phyloP scores from a whole-genome alignment of 129 eudicot species.

The Smallanthus sonchifolius region DNA sequence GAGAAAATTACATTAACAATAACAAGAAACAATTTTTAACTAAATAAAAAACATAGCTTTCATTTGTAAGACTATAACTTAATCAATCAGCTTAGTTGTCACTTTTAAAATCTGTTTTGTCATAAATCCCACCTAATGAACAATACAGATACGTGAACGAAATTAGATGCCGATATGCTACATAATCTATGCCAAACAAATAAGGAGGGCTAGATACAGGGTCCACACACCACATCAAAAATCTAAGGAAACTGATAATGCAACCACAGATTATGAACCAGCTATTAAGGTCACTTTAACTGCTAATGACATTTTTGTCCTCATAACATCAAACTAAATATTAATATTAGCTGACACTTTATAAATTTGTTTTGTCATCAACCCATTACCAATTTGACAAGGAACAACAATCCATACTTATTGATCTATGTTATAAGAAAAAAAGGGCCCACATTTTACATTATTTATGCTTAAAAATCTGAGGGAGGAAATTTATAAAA shows the following conservation, averaged over 20 bases:
- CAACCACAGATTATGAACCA: conserved; percentile 16
- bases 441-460: conserved; percentile 24
- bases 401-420: conserved; percentile 22
- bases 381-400: conserved; percentile 11
- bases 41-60: conserved; percentile 13
- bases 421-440: conserved; percentile 7
- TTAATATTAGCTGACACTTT: conserved; percentile 20
- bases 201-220: conserved; percentile 8
- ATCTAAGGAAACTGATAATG: conserved; percentile 4
- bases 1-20: not conserved
- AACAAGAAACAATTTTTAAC: not conserved
- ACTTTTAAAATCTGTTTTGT: not conserved
- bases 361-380: not conserved
- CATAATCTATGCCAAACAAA: not conserved
- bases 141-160: not conserved
- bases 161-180: conserved; percentile 15
- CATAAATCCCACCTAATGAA: not conserved
- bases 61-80: not conserved
- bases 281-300: conserved; percentile 1
- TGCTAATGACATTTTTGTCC: conserved; percentile 18
- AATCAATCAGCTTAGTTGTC: conserved; percentile 10
- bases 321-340: conserved; percentile 16
- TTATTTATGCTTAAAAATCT: conserved; percentile 21
- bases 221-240: conserved; percentile 11
- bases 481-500: conserved; percentile 6